These are phyloP conservation scores for Anacardium occidentale DNA, from an alignment of 345 rosid genomes.

Conservation along the genomic window DNA sequence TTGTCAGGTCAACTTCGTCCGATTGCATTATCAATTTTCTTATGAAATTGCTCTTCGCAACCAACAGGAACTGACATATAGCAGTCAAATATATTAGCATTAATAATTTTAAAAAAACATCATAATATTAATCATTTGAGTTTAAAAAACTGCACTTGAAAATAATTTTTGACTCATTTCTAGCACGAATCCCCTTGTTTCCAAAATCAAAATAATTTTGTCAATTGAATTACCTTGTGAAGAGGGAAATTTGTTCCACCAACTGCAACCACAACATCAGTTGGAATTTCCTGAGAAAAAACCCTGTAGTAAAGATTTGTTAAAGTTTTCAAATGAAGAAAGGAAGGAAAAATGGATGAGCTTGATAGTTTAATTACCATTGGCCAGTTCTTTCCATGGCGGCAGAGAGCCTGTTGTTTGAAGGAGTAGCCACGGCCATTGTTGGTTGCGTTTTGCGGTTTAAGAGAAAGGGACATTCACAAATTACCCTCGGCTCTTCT, in stretches of 20 bases:
- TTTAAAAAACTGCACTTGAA: too few relatives aligned
- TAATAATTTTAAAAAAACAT: too few relatives aligned
- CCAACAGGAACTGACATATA: constrained; percentile 67
- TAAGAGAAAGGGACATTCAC: neutral
- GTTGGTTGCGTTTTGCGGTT: neutral
- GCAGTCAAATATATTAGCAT: too few relatives aligned
- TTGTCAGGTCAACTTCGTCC: constrained; percentile 52
- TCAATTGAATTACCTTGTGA: constrained; percentile 55
- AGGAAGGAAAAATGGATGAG: neutral
- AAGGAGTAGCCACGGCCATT: constrained; percentile 43
- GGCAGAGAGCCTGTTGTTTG: constrained; percentile 38
- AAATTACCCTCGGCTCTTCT: neutral
- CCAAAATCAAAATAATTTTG: too few relatives aligned
- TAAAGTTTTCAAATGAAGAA: neutral
- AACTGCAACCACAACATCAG: constrained; percentile 69
- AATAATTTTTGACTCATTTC: too few relatives aligned
- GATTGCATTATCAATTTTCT: constrained; percentile 77
- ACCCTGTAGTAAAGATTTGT: constrained; percentile 52
- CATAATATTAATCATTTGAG: too few relatives aligned
- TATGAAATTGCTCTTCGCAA: constrained; percentile 87
- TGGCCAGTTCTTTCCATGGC: constrained; percentile 90
- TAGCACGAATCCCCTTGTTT: too few relatives aligned
- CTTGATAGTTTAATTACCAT: constrained; percentile 44
- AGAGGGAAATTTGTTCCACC: constrained; percentile 84
- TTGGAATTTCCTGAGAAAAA: constrained; percentile 80